A percentile compares a stretch with the other conserved stretches of the same genome.
Conservation (phyloP, 1,284 basidiomycete genomes). For the Cryptococcus deneoformans region DNA sequence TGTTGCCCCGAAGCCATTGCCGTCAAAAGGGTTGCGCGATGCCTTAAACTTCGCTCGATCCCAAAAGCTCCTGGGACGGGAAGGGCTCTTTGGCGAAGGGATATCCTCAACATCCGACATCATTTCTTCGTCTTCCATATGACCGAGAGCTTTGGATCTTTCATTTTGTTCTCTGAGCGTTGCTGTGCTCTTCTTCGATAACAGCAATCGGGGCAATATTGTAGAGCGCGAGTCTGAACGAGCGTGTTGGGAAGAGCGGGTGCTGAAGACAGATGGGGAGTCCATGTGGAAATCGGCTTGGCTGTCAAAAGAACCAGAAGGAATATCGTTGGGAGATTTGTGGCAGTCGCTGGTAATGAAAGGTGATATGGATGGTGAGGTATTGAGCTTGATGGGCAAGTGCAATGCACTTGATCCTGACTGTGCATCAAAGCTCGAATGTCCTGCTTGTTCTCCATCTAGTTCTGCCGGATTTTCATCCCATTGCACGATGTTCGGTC, state of each 20-base stretch:
- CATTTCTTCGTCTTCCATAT: constrained; percentile 10
- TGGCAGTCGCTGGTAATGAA: neutral
- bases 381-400: neutral
- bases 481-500: constrained; percentile 31
- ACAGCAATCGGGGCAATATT: constrained; percentile 12
- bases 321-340: constrained; percentile 11
- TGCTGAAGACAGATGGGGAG: neutral
- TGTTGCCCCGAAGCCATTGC: constrained; percentile 7
- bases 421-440: neutral
- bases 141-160: neutral
- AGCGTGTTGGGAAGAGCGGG: constrained; percentile 1
- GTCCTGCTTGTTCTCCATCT: constrained; percentile 15
- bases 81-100: constrained; percentile 1
- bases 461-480: constrained; percentile 12
- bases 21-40: constrained; percentile 9
- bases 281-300: neutral
- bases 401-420: no score
- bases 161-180: neutral
- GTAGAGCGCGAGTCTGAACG: constrained; percentile 4
- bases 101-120: constrained; percentile 15
- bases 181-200: constrained; percentile 10
- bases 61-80: constrained; percentile 1
- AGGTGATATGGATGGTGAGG: neutral
- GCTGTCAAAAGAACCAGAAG: neutral
- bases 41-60: constrained; percentile 1